Percentiles rank a stretch among this genome's conserved stretches.
phyloP scores from a whole-genome alignment of 108 stramenopile species.

The Nitzschia palea region DNA sequence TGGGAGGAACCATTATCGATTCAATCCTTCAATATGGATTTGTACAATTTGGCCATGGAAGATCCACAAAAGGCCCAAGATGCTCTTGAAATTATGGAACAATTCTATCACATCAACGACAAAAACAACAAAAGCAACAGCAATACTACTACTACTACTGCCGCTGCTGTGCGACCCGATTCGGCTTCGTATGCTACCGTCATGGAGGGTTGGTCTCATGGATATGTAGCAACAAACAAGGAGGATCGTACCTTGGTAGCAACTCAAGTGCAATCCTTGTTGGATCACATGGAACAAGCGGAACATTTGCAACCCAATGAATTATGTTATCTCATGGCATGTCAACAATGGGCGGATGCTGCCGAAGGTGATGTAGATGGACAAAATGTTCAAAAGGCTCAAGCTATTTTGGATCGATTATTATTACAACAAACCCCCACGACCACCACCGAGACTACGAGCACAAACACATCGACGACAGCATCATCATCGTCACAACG shows the following conservation, averaged over 20 bases:
- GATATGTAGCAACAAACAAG: not conserved
- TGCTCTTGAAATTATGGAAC: slow-evolving; percentile 44
- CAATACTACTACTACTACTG: not conserved
- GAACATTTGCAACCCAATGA: slow-evolving; percentile 22
- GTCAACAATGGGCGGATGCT: slow-evolving; percentile 41
- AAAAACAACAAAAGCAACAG: not conserved
- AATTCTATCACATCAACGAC: slow-evolving; percentile 12
- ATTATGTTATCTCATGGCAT: slow-evolving; percentile 28
- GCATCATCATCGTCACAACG: not conserved
- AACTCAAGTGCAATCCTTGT: slow-evolving; percentile 21
- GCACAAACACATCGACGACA: not conserved
- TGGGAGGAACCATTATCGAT: not conserved
- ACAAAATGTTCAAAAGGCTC: slow-evolving; percentile 25
- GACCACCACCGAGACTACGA: not conserved
- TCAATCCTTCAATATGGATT: slow-evolving; percentile 44
- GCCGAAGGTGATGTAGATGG: slow-evolving; percentile 16
- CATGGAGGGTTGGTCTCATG: slow-evolving; percentile 41
- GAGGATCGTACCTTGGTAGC: not conserved
- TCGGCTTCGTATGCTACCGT: slow-evolving; percentile 40
- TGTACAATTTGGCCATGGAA: slow-evolving; percentile 27
- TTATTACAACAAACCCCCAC: not conserved
- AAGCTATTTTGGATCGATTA: slow-evolving; percentile 22
- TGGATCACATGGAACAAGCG: slow-evolving; percentile 37
- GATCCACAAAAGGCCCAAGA: slow-evolving; percentile 41
- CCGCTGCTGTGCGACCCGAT: slow-evolving; percentile 33